Base-by-base conservation (phyloP, 371 early-diverging fungal species). In the Apophysomyces sp. region DNA sequence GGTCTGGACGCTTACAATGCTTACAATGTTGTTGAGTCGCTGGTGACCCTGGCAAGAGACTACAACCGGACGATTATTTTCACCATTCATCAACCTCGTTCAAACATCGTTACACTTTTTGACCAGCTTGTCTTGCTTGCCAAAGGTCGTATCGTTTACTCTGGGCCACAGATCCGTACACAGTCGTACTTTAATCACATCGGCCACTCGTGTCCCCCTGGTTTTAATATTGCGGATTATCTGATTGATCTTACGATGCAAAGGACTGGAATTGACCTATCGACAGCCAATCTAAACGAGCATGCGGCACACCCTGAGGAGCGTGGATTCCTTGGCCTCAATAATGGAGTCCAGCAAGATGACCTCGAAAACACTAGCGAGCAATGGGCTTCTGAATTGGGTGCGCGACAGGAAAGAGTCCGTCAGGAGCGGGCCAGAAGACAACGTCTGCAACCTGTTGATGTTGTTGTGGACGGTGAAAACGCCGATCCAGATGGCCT, bases 21-120 rank as follows among this genome's bases (percentile, higher is more conserved):
- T 0, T 87, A 89, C 57, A 92, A 94, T 54, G 94, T 99, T 3
- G 86, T 98, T 34, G 85, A 92, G 41, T 87, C 90, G 18, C 78
- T 99, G 18, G 92, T 89, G 7, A 81, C 86, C 0, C 69, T 98
- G 26, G 96, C 98, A 0, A 81, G 87, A 26, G 78, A 84, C 26
- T 88, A 89, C 62, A 90, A 92, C 44, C 89, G 95, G 24, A 97
- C 98, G 0, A 87, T 99, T 24, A 80, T 98, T 5, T 91, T 94
- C 67, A 95, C 95, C 9, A 95, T 98, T 32, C 98, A 99, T 68
- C 99, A 98, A 67, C 99, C 99, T 4, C 86, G 97, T 12, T 89
- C 92, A 13, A 92, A 98, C 61, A 95, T 98, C 54, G 93, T 92
- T 51, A 81, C 89, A 16, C 73, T 94, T 60, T 96, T 99, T 80